A percentile compares a stretch with the other conserved stretches of the same genome.
Evolutionary conservation across 352 stramenopile species (phyloP).

Genomic region (Globisporangium yorkense): DNA sequence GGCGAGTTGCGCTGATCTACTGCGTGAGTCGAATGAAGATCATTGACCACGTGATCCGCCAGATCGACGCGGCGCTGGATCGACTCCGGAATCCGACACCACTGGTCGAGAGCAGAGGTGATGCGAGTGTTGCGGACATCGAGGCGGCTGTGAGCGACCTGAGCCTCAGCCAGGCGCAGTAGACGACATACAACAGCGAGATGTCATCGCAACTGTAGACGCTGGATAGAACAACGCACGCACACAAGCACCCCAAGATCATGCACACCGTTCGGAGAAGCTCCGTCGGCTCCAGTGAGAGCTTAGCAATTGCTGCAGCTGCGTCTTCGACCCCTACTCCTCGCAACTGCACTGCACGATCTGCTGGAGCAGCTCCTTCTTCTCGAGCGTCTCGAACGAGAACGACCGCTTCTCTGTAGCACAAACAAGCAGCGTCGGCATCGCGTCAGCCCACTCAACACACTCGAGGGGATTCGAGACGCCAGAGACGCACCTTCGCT

Average conservation of each 20-base stretch:
- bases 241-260: not conserved
- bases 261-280: not conserved
- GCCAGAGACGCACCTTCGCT: slow-evolving; percentile 24
- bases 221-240: not conserved
- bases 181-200: not conserved
- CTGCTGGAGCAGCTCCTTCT: slow-evolving; percentile 40
- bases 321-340: not conserved
- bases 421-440: not conserved
- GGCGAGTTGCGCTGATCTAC: slow-evolving; percentile 41
- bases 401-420: slow-evolving; percentile 63
- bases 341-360: slow-evolving; percentile 42
- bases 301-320: not conserved
- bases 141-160: not conserved
- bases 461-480: not conserved
- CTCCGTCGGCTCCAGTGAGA: not conserved
- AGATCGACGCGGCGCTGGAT: slow-evolving; percentile 34
- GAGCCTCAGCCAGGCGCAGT: not conserved
- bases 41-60: slow-evolving; percentile 22
- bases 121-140: not conserved
- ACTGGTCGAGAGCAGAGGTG: not conserved
- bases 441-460: not conserved
- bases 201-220: not conserved
- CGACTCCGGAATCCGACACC: not conserved
- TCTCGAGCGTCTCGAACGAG: slow-evolving; percentile 44
- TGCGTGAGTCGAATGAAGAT: slow-evolving; percentile 38